Evolutionary conservation across 345 rosid species (phyloP).

Genomic region (Hibiscus tridactylites): DNA sequence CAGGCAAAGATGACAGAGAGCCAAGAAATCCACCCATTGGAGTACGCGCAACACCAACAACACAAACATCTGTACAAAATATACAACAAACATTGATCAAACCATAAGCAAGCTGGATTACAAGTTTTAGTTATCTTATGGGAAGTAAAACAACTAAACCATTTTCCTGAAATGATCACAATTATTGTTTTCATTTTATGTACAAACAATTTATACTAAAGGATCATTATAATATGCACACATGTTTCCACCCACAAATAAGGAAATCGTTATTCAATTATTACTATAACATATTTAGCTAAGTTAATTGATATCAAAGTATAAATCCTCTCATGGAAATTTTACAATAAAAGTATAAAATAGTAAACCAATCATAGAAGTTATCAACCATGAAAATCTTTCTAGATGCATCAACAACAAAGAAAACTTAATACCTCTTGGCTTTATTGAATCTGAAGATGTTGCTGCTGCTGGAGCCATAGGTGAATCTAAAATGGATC

Average conservation of each 20-base stretch:
- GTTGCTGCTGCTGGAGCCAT: slow-evolving; percentile 52
- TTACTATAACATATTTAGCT: background rate
- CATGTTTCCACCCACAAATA: background rate
- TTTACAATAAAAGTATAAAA: background rate
- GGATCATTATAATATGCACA: background rate
- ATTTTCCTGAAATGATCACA: background rate
- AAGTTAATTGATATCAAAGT: background rate
- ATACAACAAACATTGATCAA: slow-evolving; percentile 10
- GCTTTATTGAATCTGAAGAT: slow-evolving; percentile 52
- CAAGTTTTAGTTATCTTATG: background rate
- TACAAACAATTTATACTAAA: background rate
- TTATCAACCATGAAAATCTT: slow-evolving; percentile 1
- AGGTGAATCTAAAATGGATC: slow-evolving; percentile 18
- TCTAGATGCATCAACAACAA: slow-evolving; percentile 3
- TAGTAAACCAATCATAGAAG: background rate
- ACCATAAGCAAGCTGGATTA: background rate
- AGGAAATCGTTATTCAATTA: background rate
- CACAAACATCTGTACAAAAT: slow-evolving; percentile 67
- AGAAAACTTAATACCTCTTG: slow-evolving; percentile 48
- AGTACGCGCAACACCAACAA: slow-evolving; percentile 94
- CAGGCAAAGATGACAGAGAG: slow-evolving; percentile 65
- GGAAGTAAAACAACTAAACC: background rate
- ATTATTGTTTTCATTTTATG: background rate
- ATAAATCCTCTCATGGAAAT: background rate
- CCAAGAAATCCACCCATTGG: slow-evolving; percentile 98